Percentiles rank a stretch among this genome's conserved stretches.
These are phyloP conservation scores for Chimonanthus salicifolius DNA, from an alignment of 164 flowering plant genomes.

Conservation along the genomic window DNA sequence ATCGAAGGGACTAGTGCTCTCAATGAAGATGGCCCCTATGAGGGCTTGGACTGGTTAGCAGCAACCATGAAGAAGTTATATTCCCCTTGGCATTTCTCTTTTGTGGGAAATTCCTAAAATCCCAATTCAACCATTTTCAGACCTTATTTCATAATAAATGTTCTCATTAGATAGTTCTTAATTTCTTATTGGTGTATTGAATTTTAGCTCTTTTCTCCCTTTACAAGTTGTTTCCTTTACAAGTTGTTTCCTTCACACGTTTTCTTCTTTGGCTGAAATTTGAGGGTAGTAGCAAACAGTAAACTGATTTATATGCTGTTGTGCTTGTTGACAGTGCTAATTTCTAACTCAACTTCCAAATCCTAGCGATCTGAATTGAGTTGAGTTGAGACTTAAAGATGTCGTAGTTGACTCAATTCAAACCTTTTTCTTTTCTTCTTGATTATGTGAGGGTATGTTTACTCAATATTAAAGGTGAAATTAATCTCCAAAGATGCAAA, in stretches of 20 bases:
- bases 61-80: constrained; percentile 71
- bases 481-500: too few species aligned
- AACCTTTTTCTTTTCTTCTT: too few species aligned
- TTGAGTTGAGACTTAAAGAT: too few species aligned
- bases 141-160: not conserved
- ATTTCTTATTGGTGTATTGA: not conserved
- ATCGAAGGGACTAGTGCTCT: constrained; percentile 95
- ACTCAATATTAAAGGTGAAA: too few species aligned
- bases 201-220: not conserved
- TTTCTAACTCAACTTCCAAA: too few species aligned
- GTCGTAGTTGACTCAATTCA: too few species aligned
- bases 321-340: too few species aligned
- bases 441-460: too few species aligned
- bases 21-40: constrained; percentile 90
- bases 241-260: not conserved
- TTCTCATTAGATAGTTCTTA: not conserved
- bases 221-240: not conserved
- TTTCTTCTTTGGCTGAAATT: not conserved
- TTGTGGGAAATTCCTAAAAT: constrained; percentile 1
- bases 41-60: constrained; percentile 95
- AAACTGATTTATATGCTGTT: too few species aligned
- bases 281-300: too few species aligned
- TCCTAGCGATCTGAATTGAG: too few species aligned
- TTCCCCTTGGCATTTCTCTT: constrained; percentile 45
- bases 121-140: not conserved